These are phyloP conservation scores for Sporodiniella umbellata DNA, from an alignment of 371 early-diverging fungal genomes.

Conservation along the genomic window DNA sequence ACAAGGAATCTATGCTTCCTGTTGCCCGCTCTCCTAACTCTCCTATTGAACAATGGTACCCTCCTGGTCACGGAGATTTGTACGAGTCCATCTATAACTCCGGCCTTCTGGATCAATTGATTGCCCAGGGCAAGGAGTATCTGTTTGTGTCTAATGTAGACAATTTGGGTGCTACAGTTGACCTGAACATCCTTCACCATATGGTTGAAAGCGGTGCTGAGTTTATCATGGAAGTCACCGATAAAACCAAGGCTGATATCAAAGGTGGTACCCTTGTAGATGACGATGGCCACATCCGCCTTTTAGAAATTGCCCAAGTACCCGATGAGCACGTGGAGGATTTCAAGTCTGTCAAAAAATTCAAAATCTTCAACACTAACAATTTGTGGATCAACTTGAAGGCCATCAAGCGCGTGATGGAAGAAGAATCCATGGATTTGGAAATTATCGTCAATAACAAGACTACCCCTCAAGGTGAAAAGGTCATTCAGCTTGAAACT, in stretches of 20 bases:
- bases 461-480: conserved; percentile 82
- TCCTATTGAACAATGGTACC: conserved; percentile 77
- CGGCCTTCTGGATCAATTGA: conserved; percentile 93
- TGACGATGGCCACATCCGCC: conserved; percentile 92
- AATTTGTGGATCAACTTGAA: conserved; percentile 97
- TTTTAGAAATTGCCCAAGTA: conserved; percentile 99
- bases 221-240: conserved; percentile 99
- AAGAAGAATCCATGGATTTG: conserved; percentile 78
- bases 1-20: conserved; percentile 91
- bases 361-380: conserved; percentile 99
- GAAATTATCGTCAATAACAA: conserved; percentile 99
- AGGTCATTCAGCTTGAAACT: conserved; percentile 99
- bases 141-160: conserved; percentile 99
- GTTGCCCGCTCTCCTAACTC: conserved; percentile 66
- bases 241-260: conserved; percentile 99
- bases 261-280: conserved; percentile 99
- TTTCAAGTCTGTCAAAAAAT: conserved; percentile 99
- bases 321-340: conserved; percentile 97
- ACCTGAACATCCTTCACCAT: conserved; percentile 90
- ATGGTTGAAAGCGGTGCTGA: conserved; percentile 89
- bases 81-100: conserved; percentile 94
- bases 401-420: conserved; percentile 94
- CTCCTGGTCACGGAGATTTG: conserved; percentile 99
- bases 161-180: conserved; percentile 98
- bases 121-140: conserved; percentile 98